These are phyloP conservation scores for Sporisorium reilianum DNA, from an alignment of 1,284 basidiomycete genomes.

Conservation along the genomic window DNA sequence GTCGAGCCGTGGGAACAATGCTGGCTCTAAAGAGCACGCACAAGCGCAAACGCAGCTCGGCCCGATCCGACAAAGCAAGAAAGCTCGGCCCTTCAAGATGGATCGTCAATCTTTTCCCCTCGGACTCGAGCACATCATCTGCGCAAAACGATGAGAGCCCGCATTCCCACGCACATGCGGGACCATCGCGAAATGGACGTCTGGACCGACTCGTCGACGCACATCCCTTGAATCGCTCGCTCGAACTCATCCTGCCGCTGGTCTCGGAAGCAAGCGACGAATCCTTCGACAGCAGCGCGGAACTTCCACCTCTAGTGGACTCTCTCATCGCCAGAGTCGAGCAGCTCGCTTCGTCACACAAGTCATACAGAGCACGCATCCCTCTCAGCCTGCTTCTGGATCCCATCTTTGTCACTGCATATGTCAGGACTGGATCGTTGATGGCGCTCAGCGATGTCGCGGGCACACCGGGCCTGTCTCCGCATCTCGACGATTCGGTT, in stretches of 20 bases:
- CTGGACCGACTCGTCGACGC: conserved; percentile 24
- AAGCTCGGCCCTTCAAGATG: conserved; percentile 37
- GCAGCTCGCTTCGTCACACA: conserved; percentile 1
- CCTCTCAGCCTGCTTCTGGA: conserved; percentile 61
- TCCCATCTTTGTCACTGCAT: conserved; percentile 59
- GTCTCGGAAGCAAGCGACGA: background rate
- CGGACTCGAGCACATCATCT: background rate
- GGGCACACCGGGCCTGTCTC: conserved; percentile 25
- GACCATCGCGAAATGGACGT: conserved; percentile 1
- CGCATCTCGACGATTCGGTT: conserved; percentile 54
- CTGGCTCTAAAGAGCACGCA: conserved; percentile 59
- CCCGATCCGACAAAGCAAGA: conserved; percentile 56
- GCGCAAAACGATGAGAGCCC: too few relatives aligned
- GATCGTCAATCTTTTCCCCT: conserved; percentile 37
- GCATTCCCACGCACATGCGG: background rate
- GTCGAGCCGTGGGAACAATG: background rate
- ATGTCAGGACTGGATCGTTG: conserved; percentile 55
- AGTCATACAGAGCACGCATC: conserved; percentile 48
- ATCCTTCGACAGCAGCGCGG: background rate
- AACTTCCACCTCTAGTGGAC: conserved; percentile 14
- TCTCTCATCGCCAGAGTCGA: conserved; percentile 19
- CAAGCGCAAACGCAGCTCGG: conserved; percentile 64
- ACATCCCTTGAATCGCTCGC: conserved; percentile 61
- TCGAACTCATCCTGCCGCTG: conserved; percentile 50
- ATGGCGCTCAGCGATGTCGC: conserved; percentile 49